Percentiles rank a stretch among this genome's conserved stretches.
These are phyloP conservation scores for Apophysomyces elegans DNA, from an alignment of 371 early-diverging fungal genomes.

Conservation along the genomic window DNA sequence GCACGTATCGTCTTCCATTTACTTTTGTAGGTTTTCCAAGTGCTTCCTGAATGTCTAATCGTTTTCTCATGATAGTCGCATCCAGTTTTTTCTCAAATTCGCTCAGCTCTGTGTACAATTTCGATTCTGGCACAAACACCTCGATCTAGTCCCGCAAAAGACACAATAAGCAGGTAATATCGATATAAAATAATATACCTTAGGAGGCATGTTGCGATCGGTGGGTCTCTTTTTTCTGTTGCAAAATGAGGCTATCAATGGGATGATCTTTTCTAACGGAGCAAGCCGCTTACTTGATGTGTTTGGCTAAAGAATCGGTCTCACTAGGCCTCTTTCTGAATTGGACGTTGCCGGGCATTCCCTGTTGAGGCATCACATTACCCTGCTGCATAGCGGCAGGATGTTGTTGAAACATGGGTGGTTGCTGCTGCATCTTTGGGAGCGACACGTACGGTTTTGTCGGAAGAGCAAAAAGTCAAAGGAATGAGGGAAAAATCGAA, in stretches of 20 bases:
- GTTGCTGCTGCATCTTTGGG: constrained; percentile 25
- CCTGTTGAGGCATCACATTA: constrained; percentile 28
- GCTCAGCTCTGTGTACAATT: constrained; percentile 81
- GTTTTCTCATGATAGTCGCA: constrained; percentile 86
- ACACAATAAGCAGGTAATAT: neutral
- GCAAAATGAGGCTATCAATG: neutral
- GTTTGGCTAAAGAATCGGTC: constrained; percentile 40
- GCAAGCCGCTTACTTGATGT: constrained; percentile 39
- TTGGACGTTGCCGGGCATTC: constrained; percentile 25
- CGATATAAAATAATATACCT: constrained; percentile 31
- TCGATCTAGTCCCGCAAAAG: constrained; percentile 64
- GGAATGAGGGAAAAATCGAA: too few species aligned
- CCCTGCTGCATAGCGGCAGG: constrained; percentile 27
- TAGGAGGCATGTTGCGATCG: constrained; percentile 61
- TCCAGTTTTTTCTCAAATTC: constrained; percentile 90
- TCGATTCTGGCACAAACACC: constrained; percentile 90
- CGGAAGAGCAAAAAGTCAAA: neutral
- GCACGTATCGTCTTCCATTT: neutral
- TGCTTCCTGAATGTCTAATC: constrained; percentile 88
- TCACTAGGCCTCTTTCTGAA: constrained; percentile 47
- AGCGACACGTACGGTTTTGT: neutral
- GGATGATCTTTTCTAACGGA: neutral
- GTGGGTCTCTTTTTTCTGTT: constrained; percentile 63
- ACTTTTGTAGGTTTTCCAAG: constrained; percentile 77
- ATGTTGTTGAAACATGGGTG: constrained; percentile 35